Percentiles rank a stretch among this genome's conserved stretches.
Conservation (phyloP, 352 stramenopile species). For the Phytophthora parvispora region DNA sequence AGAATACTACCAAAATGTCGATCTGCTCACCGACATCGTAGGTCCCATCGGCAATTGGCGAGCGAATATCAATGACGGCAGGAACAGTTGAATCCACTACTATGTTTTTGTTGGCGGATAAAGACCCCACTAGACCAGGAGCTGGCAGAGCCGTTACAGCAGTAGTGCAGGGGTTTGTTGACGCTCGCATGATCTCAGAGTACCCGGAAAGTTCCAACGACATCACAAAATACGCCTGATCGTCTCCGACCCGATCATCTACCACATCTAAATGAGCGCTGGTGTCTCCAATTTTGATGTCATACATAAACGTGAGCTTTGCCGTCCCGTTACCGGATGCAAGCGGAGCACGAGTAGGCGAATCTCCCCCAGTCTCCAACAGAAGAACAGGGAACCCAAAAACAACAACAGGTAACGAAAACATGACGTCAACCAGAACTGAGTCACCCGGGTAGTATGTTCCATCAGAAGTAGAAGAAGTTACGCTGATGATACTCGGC, state of each 20-base stretch:
- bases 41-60: conserved; percentile 53
- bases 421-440: conserved; percentile 61
- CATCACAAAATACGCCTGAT: conserved; percentile 57
- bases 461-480: conserved; percentile 42
- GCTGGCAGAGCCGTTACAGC: conserved; percentile 56
- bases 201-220: conserved; percentile 43
- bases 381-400: conserved; percentile 56
- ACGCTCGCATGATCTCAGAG: conserved; percentile 60
- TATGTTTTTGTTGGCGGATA: conserved; percentile 53
- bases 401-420: conserved; percentile 74
- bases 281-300: conserved; percentile 48
- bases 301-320: conserved; percentile 65
- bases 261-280: conserved; percentile 52
- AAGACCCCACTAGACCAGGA: conserved; percentile 52
- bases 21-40: conserved; percentile 74
- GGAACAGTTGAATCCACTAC: conserved; percentile 60
- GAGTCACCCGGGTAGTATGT: conserved; percentile 71
- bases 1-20: conserved; percentile 66
- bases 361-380: conserved; percentile 25
- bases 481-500: conserved; percentile 50
- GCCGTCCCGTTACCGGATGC: conserved; percentile 47
- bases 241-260: conserved; percentile 53
- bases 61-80: conserved; percentile 53
- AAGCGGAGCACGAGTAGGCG: conserved; percentile 33
- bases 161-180: conserved; percentile 52